Base-by-base conservation (phyloP, 2,329 filamentous ascomycete species). In the Fusarium nelsonii region DNA sequence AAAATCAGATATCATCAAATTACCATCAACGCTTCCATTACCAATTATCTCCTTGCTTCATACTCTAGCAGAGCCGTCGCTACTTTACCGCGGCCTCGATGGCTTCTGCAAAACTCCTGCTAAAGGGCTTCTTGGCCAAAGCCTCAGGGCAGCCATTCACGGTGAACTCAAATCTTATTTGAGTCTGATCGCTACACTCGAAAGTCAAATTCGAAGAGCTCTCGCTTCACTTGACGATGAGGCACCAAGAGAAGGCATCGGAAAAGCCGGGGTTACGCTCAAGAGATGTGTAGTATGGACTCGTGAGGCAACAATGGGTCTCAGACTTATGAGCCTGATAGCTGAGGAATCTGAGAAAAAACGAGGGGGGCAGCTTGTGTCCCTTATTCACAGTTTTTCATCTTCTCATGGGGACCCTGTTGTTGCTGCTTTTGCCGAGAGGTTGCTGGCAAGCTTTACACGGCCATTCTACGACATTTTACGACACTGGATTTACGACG, bases 231-330 rank as follows among this genome's bases (percentile, higher is more conserved):
- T 96, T n/a, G 89, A 92, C 68, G 88, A 91, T 52, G 82, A 84
- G 3, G 87, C 87, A 6, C 88, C 91, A 4, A 85, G 90, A 46
- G 87, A 88, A 44, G 91, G 91, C 3, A 89, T 97, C 54, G 91
- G 93, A 8, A 96, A 94, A 73, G 91, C 92, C 1, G 94, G 94
- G 3, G 95, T 99, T 15, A 99, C 96, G 0, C 83, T 99, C 51
- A 98, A 98, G 79, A 87, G 96, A 77, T 98, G 95, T 74, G 92
- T 99, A 4, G 92, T 99, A 26, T 99, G 97, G 97, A 98, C 94
- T 10, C 89, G 95, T 71, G 97, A 99, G 79, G 93, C 96, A 8
- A 99, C 96, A 1, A 97, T 98, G 91, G 96, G 94, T 1, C 81
- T 99, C 71, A 89, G 96, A 16, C 83, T 99, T 57, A 94, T 99